Percentiles rank a stretch among this genome's conserved stretches.
Conservation (phyloP, 192 early-diverging fungal genomes). For the Podila epigama region DNA sequence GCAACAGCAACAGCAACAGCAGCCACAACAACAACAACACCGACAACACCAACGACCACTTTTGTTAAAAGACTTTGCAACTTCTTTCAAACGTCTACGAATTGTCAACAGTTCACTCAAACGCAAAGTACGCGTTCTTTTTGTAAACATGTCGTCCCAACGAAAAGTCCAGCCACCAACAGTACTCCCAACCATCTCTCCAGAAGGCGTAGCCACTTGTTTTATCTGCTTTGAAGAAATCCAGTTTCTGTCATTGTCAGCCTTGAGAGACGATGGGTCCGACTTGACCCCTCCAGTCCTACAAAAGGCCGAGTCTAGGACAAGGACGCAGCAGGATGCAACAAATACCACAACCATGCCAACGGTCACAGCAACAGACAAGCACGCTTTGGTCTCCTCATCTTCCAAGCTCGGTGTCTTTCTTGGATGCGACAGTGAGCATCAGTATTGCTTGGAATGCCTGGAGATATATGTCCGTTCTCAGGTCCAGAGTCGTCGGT, state of each 20-base stretch:
- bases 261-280: neutral
- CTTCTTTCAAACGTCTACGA: no score
- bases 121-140: no score
- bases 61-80: no score
- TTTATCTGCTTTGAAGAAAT: neutral
- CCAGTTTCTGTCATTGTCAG: neutral
- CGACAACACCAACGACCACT: no score
- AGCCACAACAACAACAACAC: neutral
- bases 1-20: no score
- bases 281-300: neutral
- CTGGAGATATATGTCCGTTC: conserved; percentile 9
- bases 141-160: no score
- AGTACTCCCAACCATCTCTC: neutral
- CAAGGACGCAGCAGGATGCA: neutral
- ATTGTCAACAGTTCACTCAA: no score
- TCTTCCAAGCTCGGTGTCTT: neutral
- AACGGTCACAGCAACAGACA: neutral
- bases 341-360: neutral
- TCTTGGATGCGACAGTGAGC: neutral
- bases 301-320: no score
- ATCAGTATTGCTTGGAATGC: conserved; percentile 18
- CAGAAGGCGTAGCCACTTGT: neutral
- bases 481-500: conserved; percentile 1
- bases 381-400: neutral
- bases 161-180: no score